A percentile compares a stretch with the other conserved stretches of the same genome.
Conservation (phyloP, 352 stramenopile species). For the Salisapilia sapeloensis region DNA sequence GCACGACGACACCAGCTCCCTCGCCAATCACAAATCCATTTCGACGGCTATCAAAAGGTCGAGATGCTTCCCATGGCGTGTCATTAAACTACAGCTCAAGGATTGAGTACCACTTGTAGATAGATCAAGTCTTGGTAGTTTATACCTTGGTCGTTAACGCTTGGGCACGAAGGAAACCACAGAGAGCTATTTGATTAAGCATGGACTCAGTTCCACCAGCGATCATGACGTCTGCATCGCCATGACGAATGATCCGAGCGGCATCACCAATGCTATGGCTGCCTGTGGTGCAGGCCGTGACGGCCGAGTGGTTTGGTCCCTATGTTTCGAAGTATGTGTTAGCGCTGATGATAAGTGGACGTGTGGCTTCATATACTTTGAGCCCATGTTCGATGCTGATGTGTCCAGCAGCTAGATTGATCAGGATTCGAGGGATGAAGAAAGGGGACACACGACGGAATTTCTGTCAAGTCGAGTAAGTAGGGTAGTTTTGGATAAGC, state of each 20-base stretch:
- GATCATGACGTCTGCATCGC: constrained; percentile 91
- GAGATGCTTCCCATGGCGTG: constrained; percentile 65
- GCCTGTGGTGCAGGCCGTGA: constrained; percentile 94
- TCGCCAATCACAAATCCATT: constrained; percentile 97
- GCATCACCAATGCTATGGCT: constrained; percentile 94
- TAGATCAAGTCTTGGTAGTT: neutral
- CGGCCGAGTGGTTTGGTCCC: constrained; percentile 94
- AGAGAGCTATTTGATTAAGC: constrained; percentile 88
- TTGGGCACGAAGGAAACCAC: constrained; percentile 90
- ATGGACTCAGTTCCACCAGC: constrained; percentile 90
- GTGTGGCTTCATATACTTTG: constrained; percentile 20
- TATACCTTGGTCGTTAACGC: constrained; percentile 83
- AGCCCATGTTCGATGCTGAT: constrained; percentile 84
- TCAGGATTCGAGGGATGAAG: constrained; percentile 88
- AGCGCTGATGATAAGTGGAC: neutral
- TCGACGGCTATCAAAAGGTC: constrained; percentile 90
- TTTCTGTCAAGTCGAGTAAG: constrained; percentile 38
- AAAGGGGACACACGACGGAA: constrained; percentile 84
- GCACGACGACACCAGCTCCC: constrained; percentile 45
- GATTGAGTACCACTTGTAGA: too few relatives aligned
- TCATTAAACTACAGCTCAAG: constrained; percentile 93
- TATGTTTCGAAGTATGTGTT: constrained; percentile 3
- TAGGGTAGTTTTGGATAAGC: constrained; percentile 1
- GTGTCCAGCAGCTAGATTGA: constrained; percentile 86
- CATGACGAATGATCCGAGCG: constrained; percentile 71